Conservation (phyloP, 2,329 filamentous ascomycete genomes). For the Fusarium redolens region DNA sequence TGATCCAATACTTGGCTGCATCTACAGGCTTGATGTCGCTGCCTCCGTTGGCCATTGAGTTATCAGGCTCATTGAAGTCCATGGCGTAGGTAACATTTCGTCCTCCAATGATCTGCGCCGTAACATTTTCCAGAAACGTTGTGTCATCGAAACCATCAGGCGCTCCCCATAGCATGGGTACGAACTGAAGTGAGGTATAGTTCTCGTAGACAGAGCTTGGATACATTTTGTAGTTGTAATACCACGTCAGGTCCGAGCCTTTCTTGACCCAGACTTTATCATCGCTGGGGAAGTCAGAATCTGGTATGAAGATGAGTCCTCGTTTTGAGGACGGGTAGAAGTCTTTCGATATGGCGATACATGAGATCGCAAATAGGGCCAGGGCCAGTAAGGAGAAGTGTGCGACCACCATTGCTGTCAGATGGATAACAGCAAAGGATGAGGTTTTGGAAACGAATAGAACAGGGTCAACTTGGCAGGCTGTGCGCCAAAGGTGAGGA, state of each 20-base stretch:
- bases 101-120: background rate
- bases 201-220: background rate
- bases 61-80: background rate
- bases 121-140: background rate
- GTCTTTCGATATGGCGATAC: background rate
- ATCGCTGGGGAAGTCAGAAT: background rate
- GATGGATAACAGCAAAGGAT: too few species aligned
- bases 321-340: background rate
- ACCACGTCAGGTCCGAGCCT: background rate
- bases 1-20: background rate
- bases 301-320: background rate
- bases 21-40: background rate
- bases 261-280: background rate
- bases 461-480: accelerated
- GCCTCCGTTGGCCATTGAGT: background rate
- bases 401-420: accelerated
- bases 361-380: background rate
- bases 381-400: background rate
- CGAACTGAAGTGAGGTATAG: background rate
- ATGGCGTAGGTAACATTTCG: background rate
- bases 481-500: too few species aligned
- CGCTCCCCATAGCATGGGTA: background rate
- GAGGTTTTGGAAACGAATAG: background rate
- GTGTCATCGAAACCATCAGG: background rate
- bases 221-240: background rate